A percentile compares a stretch with the other conserved stretches of the same genome.
Evolutionary conservation across 768 basidiomycete genomes (phyloP).

Genomic region (Termitomyces bulborhizus): DNA sequence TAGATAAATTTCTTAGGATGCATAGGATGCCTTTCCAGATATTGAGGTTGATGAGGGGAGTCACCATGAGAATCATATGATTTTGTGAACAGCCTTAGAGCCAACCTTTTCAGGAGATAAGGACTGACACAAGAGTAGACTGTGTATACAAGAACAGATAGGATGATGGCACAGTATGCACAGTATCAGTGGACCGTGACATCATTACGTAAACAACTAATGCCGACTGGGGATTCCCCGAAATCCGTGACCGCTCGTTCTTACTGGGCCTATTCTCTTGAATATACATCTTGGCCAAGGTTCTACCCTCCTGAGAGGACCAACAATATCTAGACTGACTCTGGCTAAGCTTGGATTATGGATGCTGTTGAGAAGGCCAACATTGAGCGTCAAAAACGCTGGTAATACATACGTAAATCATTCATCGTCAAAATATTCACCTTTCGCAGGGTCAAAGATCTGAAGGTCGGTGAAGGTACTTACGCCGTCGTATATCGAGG

Average conservation of each 20-base stretch:
- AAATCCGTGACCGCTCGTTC: too few species aligned
- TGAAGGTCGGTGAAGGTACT: slow-evolving; percentile 86
- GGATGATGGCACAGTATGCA: too few species aligned
- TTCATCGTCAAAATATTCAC: neutral
- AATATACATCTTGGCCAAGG: neutral
- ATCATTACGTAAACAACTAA: neutral
- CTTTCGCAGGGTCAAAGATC: slow-evolving; percentile 62
- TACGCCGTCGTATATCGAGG: slow-evolving; percentile 97
- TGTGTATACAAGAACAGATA: too few species aligned
- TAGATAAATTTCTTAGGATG: too few species aligned
- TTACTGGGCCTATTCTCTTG: neutral
- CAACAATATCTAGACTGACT: neutral
- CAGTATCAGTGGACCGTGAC: too few species aligned
- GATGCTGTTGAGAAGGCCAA: slow-evolving; percentile 82
- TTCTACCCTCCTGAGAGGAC: neutral
- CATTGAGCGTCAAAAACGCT: slow-evolving; percentile 61
- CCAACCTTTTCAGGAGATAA: too few species aligned
- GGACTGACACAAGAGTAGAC: too few species aligned
- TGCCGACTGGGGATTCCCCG: too few species aligned
- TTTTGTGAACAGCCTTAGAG: too few species aligned
- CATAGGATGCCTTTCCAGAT: too few species aligned
- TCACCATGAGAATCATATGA: too few species aligned
- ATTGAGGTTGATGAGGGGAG: too few species aligned
- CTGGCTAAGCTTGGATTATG: slow-evolving; percentile 33
- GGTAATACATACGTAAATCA: slow-evolving; percentile 30